Evolutionary conservation across 2,329 filamentous ascomycete species (phyloP), one percentile per base, ranked within the genome.

Genomic region (Trichoderma sp.): DNA sequence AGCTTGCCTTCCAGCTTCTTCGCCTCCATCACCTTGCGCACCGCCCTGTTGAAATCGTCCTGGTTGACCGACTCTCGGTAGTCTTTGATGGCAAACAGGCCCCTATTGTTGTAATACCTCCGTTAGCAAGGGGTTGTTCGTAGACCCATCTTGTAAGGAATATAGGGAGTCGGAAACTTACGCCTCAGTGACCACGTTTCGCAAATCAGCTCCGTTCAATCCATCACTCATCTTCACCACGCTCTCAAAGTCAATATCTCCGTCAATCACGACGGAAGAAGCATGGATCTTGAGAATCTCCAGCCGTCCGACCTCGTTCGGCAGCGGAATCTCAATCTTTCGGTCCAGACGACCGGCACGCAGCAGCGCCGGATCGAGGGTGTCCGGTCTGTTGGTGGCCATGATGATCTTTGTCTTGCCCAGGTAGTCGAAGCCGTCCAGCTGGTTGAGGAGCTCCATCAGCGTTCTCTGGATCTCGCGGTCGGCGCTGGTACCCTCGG

Each of bases 381-480:
- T 98, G 78, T 98, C 94, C 15, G 94, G 95, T 80, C 95, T 86
- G 83, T 99, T 99, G 66, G 95, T 98, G 44, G 93, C 95, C 96
- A 99, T 99, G 82, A 99, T 99, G 77, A 99, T 99, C 84, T 99
- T 99, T 63, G 95, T 99, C 85, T 99, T 97, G 72, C 96, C 95
- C 44, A 99, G 85, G 81, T 99, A 99, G 81, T 99, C 95, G 82
- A 99, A 99, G 71, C 96, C 95, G 77, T 99, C 95, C 62, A 99
- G 88, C 79, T 99, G 95, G 80, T 99, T 99, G 68, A 99, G 89
- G 63, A 99, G 85, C 79, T 99, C 95, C 95, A 99, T 99, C 67
- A 99, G 83, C 43, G 95, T 99, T 75, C 95, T 90, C 81, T 99
- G 95, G 72, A 99, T 99, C 79, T 99, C 95, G 74, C 96, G 90